Base-by-base conservation (phyloP, 805 yeast genomes). In the Peterozyma toletana region DNA sequence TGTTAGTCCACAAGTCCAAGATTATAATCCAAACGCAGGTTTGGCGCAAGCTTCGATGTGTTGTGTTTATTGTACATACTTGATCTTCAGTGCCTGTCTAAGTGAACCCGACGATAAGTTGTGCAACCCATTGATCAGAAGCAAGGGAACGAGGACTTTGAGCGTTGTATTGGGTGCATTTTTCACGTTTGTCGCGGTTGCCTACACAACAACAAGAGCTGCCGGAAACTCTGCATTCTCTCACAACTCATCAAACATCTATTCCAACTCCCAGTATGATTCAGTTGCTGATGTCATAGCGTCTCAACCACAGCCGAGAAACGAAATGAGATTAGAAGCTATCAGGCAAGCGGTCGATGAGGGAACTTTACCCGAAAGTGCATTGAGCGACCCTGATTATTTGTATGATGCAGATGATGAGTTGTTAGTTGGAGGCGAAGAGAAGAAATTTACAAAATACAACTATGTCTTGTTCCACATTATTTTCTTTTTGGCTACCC, bases 21-120 rank as follows among this genome's bases (percentile, higher is more conserved):
- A 88, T 58, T 79, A 75, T 56, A 95, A 95, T 62, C 95, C 98
- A 5, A 86, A 85, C 53, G 96, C 96, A 1, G 99, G 99, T 1
- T 69, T 93, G 40, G 97, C 99, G 3, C 99, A 93, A 67, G 75
- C 96, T 10, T 89, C 96, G 13, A 90, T 95, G 90, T 98, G 95
- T 33, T 82, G 91, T 11, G 75, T 89, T 17, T 93, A 93, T 63
- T 88, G 98, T 62, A 85, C 97, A 0, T 93, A 93, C 58, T 68
- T 93, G 53, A 80, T 89, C 2, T 77, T 93, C 70, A 81, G 93
- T 47, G 99, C 98, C 0, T 95, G 93, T 53, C 83, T 96, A 1
- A 82, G 96, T 11, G 98, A 91, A 62, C 99, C 99, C 0, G 99
- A 93, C 64, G 98, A 91, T 66, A 80, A 74, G 58, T 68, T 71